Conservation (phyloP, 768 basidiomycete genomes). For the Hemileccinum rubropunctum region DNA sequence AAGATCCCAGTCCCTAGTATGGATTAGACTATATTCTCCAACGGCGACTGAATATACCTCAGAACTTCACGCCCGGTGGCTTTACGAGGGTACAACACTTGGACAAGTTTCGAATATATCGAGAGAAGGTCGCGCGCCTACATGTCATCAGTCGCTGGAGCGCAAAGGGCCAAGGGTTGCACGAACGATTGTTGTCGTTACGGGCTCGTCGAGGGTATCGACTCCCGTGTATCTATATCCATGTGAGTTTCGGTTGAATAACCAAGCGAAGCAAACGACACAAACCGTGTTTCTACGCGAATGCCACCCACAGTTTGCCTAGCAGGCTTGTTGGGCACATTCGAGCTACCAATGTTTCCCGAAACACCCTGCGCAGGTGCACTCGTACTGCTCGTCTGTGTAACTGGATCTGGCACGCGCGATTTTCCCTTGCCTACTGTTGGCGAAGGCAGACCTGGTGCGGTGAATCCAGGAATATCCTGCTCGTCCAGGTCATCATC, state of each 20-base stretch:
- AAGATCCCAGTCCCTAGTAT: constrained; percentile 88
- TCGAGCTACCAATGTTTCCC: constrained; percentile 67
- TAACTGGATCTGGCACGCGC: constrained; percentile 54
- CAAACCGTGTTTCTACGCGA: constrained; percentile 83
- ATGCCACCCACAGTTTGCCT: constrained; percentile 81
- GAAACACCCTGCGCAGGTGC: constrained; percentile 45
- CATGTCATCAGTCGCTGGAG: constrained; percentile 8
- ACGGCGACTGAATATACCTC: constrained; percentile 42
- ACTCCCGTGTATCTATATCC: constrained; percentile 61
- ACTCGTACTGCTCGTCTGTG: constrained; percentile 37
- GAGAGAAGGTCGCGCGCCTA: constrained; percentile 88
- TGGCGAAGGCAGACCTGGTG: constrained; percentile 53
- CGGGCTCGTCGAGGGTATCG: constrained; percentile 91
- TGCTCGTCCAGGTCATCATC: constrained; percentile 85
- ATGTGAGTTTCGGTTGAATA: not conserved
- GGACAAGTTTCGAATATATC: constrained; percentile 89
- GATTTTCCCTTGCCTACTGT: constrained; percentile 66
- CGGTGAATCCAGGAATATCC: constrained; percentile 74
- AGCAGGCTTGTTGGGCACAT: constrained; percentile 40
- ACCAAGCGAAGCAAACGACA: not conserved
- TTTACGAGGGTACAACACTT: constrained; percentile 87
- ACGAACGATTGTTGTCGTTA: constrained; percentile 83
- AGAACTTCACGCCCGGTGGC: constrained; percentile 76
- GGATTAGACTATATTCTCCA: constrained; percentile 1
- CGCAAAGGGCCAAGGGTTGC: constrained; percentile 2